A percentile compares a stretch with the other conserved stretches of the same genome.
These are phyloP conservation scores for Luffa aegyptiaca DNA, from an alignment of 306 rosid genomes.

Conservation along the genomic window DNA sequence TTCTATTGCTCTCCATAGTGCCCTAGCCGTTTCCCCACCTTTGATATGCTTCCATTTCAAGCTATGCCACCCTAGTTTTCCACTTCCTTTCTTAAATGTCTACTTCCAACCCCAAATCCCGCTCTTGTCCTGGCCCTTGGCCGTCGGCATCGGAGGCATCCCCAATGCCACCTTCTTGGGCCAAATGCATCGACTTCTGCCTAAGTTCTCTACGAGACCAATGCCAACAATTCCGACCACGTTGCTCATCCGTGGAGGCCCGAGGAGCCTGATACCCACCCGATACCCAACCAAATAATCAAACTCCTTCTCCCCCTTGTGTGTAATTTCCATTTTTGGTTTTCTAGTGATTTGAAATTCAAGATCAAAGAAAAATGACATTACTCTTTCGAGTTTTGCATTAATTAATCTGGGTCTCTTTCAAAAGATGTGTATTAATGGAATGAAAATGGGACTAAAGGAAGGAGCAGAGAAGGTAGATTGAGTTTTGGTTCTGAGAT, in stretches of 20 bases:
- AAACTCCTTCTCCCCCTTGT: neutral
- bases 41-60: conserved; percentile 30
- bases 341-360: neutral
- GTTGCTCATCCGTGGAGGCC: conserved; percentile 29
- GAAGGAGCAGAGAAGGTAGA: neutral
- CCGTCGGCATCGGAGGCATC: conserved; percentile 44
- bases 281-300: neutral
- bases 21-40: neutral
- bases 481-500: neutral
- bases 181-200: conserved; percentile 80
- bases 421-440: neutral
- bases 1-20: neutral
- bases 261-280: conserved; percentile 19
- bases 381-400: neutral
- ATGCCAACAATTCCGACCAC: conserved; percentile 56
- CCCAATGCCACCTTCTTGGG: conserved; percentile 86
- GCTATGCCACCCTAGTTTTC: conserved; percentile 25
- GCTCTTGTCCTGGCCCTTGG: conserved; percentile 76
- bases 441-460: neutral
- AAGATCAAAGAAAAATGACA: neutral
- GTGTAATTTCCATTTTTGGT: neutral
- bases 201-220: conserved; percentile 89
- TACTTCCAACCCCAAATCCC: conserved; percentile 50
- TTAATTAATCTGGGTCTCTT: neutral
- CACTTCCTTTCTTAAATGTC: conserved; percentile 34